Evolutionary conservation across 768 basidiomycete species (phyloP), one percentile per base, ranked within the genome.

Genomic region (Mycena haematopus): DNA sequence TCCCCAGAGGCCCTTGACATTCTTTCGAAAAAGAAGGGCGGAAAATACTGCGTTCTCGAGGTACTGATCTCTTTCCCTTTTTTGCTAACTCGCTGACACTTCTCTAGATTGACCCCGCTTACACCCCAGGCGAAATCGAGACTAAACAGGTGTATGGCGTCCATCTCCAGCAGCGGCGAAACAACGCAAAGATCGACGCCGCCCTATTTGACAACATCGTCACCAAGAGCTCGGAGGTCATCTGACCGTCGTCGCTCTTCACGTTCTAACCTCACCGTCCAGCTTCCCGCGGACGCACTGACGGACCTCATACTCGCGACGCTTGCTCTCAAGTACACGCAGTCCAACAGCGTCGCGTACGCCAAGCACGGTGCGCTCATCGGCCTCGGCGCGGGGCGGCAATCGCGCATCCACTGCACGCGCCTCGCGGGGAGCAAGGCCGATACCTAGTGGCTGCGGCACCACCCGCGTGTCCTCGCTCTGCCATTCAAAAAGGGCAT

Each of bases 381-480:
- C 69, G 97, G 96, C 50, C 90, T 98, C 50, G 97, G 97, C 35
- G 97, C 97, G 0, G 97, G 96, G 14, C 97, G 99, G 72, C 97
- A 99, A 74, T 99, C 96, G 6, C 92, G 97, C 42, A 99, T 99
- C 72, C 97, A 99, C 81, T 99, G 97, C 79, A 99, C 97, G 17
- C 92, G 97, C 31, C 89, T 99, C 47, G 97, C 97, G 3, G 97
- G 97, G 4, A 86, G 89, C 54, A 99, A 99, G 78, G 95, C 96
- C n/a, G 97, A 99, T 78, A 84, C 95, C 67, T 99, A 96, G 97
- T 99, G 97, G 96, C 84, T 99, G 58, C 90, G 97, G 14, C 95
- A 99, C 80, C 95, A 99, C 78, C 90, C 96, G 1, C 89, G 92
- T 49, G 96, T 97, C 46, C 89, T 98, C 65, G 81, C 84, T 3